Conservation (phyloP, 2,329 filamentous ascomycete species). For the Lasiodiplodia sp. region DNA sequence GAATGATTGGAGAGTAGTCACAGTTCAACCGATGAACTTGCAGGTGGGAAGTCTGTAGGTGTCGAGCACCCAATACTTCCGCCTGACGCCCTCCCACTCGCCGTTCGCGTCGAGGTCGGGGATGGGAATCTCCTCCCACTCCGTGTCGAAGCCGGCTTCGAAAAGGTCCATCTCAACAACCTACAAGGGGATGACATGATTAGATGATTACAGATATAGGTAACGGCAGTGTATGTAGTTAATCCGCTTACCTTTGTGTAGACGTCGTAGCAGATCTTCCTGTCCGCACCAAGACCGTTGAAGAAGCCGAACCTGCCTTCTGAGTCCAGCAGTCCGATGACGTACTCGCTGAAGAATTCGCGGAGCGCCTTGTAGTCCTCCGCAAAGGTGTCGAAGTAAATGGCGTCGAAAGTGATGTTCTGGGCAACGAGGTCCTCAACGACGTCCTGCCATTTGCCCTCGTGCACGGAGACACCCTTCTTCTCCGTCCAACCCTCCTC, state of each 20-base stretch:
- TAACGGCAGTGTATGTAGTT: conserved; percentile 20
- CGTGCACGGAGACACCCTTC: conserved; percentile 57
- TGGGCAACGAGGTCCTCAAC: conserved; percentile 54
- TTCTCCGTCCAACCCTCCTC: conserved; percentile 58
- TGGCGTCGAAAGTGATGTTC: conserved; percentile 54
- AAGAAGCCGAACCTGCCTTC: conserved; percentile 68
- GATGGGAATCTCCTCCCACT: conserved; percentile 81
- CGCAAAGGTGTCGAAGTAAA: conserved; percentile 98
- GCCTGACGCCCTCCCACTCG: conserved; percentile 87
- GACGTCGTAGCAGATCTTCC: conserved; percentile 93
- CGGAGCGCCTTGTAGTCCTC: conserved; percentile 89
- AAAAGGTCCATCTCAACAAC: conserved; percentile 88
- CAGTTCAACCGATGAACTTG: conserved; percentile 70
- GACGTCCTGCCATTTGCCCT: conserved; percentile 59
- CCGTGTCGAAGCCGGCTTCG: conserved; percentile 87
- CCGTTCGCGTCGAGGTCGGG: conserved; percentile 73
- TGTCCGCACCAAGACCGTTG: conserved; percentile 85
- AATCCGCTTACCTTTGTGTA: conserved; percentile 71
- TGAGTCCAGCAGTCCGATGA: conserved; percentile 78
- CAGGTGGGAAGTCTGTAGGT: conserved; percentile 78
- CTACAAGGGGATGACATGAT: conserved; percentile 33
- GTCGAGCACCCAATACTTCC: conserved; percentile 88
- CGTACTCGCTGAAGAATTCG: conserved; percentile 85
- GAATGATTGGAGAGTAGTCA: not conserved
- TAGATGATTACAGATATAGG: conserved; percentile 8